Evolutionary conservation across 768 basidiomycete genomes (phyloP), one percentile per base, ranked within the genome.

Genomic region (Boletus patriciae): DNA sequence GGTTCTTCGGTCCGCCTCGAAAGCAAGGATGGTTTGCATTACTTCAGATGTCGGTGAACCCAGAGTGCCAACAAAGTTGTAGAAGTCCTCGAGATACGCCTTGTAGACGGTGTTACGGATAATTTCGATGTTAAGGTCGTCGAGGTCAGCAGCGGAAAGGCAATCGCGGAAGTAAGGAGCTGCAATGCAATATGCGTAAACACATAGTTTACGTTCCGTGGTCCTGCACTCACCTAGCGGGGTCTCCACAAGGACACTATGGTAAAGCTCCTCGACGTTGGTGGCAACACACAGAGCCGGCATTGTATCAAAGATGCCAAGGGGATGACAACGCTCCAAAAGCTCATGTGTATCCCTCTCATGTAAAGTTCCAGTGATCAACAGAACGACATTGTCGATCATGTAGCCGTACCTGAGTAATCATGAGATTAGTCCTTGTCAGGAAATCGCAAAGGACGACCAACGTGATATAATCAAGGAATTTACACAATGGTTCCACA

Each of bases 21-120:
- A 99, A 8, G 88, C 80, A 55, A 99, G 86, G 66, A 97, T 93
- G 38, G 80, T 82, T 58, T 88, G 84, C 97, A 98, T 98, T 62
- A 94, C 85, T 43, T 96, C 94, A 15, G 84, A 80, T 4, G 97
- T 98, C 0, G 97, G 92, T 11, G 84, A 81, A 41, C 92, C 88
- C 34, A 98, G 77, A 9, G 88, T 84, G 45, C 80, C 75, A 69
- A 86, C 90, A 74, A 89, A 98, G 61, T 80, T 73, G 77, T 94
- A 84, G 72, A 99, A 99, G 73, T 99, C 97, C 71, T 98, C 96
- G 55, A 99, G 88, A 75, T 99, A 99, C 18, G 94, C 89, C 73
- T 97, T 98, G 83, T 98, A 98, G 36, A 99, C 89, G 1, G 96
- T 95, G 76, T 98, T 98, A 43, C 97, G 92, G 74, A 99, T 95